Conservation (phyloP, 208 protist genomes). For the Trypanosoma caninum region DNA sequence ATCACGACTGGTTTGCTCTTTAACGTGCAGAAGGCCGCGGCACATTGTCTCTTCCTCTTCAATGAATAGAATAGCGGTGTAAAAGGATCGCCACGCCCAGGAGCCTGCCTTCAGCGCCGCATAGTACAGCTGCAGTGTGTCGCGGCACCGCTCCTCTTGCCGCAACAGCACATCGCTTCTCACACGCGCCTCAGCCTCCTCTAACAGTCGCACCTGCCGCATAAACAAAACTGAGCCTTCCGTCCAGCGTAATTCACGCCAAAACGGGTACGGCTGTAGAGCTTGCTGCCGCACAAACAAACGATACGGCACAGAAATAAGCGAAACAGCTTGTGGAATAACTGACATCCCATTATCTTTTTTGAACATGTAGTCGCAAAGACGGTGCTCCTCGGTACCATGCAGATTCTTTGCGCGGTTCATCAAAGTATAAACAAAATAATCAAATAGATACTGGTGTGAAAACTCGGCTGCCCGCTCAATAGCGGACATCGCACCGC, state of each 20-base stretch:
- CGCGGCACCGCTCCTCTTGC: constrained; percentile 2
- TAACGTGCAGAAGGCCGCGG: constrained; percentile 2
- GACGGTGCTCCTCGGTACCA: not conserved
- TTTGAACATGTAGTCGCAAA: not conserved
- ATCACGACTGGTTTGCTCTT: constrained; percentile 8
- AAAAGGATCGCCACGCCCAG: constrained; percentile 26
- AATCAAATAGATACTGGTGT: constrained; percentile 22
- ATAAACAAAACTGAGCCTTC: constrained; percentile 14
- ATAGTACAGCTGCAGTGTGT: constrained; percentile 14
- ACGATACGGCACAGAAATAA: constrained; percentile 20
- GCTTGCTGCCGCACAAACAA: constrained; percentile 19
- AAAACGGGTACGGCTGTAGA: constrained; percentile 13
- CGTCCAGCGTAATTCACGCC: constrained; percentile 19
- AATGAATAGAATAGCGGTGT: constrained; percentile 14
- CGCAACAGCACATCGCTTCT: constrained; percentile 1
- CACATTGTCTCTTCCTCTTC: constrained; percentile 12
- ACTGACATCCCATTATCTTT: constrained; percentile 5
- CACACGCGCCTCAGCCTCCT: constrained; percentile 8
- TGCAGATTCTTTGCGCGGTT: constrained; percentile 18
- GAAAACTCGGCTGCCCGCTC: constrained; percentile 15
- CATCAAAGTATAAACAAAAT: constrained; percentile 25
- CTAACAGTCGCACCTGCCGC: not conserved
- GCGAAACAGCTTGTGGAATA: not conserved
- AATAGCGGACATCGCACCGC: constrained; percentile 7
- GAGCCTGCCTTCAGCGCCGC: constrained; percentile 26